Evolutionary conservation across 345 rosid genomes (phyloP).

Genomic region (Brassica rapa): DNA sequence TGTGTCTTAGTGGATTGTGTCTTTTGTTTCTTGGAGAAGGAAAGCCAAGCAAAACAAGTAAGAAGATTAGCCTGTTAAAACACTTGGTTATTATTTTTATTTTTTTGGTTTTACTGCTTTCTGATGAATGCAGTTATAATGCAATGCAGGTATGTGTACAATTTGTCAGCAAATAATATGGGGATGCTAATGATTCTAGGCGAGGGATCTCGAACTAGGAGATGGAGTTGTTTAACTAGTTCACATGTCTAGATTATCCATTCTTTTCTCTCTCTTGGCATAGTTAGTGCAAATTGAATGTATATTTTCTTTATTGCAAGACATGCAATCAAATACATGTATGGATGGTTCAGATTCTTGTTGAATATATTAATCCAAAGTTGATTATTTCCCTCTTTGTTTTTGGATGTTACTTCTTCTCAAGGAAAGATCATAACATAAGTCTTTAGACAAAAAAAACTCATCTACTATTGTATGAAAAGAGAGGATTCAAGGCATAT

Average conservation of each 20-base stretch:
- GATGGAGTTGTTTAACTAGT: conserved; percentile 77
- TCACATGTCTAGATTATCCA: conserved; percentile 45
- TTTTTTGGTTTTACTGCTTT: not conserved
- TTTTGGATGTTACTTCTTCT: not conserved
- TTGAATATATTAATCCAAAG: conserved; percentile 8
- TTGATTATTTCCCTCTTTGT: not conserved
- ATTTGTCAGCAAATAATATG: conserved; percentile 57
- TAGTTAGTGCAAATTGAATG: conserved; percentile 25
- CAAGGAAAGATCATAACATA: not conserved
- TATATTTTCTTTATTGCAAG: conserved; percentile 19
- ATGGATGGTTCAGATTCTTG: conserved; percentile 12
- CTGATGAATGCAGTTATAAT: conserved; percentile 6
- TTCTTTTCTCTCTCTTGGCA: conserved; percentile 14
- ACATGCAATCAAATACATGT: not conserved
- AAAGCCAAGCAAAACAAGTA: conserved; percentile 67
- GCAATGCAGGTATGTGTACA: conserved; percentile 56
- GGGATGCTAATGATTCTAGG: conserved; percentile 91
- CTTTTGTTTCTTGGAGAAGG: conserved; percentile 79
- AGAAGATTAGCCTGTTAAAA: not conserved
- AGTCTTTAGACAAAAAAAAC: not conserved
- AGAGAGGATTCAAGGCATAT: not conserved
- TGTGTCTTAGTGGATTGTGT: conserved; percentile 64
- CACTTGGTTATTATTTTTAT: not conserved
- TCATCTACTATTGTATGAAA: not conserved
- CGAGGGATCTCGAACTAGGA: conserved; percentile 59